Evolutionary conservation across 306 rosid genomes (phyloP), one percentile per base, ranked within the genome.

Genomic region (Malus asiatica): DNA sequence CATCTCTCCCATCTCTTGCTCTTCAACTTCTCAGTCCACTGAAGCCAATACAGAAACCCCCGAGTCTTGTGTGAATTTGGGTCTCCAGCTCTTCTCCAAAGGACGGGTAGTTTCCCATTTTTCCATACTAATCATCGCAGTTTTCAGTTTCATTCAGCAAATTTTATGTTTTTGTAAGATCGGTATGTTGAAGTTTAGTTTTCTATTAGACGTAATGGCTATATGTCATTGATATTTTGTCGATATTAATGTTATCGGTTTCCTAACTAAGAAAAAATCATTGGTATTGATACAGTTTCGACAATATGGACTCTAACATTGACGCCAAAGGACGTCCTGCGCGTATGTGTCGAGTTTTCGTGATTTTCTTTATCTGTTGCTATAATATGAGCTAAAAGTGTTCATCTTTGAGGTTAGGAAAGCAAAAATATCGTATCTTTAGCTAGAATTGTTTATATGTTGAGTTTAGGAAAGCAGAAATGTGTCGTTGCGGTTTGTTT

Each of bases 71-170:
- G 96, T 95, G 82, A 90, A 92, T 83, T 83, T 82, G 78, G 98
- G 98, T 68, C 98, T 95, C 86, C 81, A 90, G 76, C 96, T 92
- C 53, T 95, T 95, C 85, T 89, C 97, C 85, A 92, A 80, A 88
- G 98, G 98, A 74, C 84, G 92, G 96, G 98, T 95, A 77, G 66
- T 65, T 18, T 44, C 25, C 58, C 30, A 38, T 60, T 66, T 35
- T 66, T 66, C 19, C 23, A 11, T 14, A 51, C 46, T 27, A 40
- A 2, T 23, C 18, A 8, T 38, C 78, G 4, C 13, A 29, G 23
- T 72, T 46, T n/a, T 73, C 33, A 20, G 25, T 11, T 79, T 23
- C 9, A 30, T 70, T 16, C 32, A 19, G 42, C 13, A 19, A 20
- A 65, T 18, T 23, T 72, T 80, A 11, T 48, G 45, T 65, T 38